Base-by-base conservation (phyloP, 768 basidiomycete species). In the Suillus luteus region DNA sequence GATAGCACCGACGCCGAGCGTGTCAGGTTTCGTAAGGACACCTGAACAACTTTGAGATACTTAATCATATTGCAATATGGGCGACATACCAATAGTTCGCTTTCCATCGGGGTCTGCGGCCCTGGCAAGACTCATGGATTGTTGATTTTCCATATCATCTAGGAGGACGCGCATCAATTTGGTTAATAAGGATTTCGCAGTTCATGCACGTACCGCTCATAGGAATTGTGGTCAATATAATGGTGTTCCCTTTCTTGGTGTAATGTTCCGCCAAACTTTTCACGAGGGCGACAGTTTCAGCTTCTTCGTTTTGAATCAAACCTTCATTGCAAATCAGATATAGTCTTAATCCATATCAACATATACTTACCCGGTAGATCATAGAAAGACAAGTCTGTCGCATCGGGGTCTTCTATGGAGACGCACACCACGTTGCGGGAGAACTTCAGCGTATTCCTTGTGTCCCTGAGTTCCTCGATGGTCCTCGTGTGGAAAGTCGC, bases 101-200 rank as follows among this genome's bases (percentile, higher is more conserved):
- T 67, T 65, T 3, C 86, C 84, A 0, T 75, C 66, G 0, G 79
- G 79, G 67, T 87, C 86, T 44, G 70, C 80, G 41, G 80, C 70
- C 2, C 72, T 72, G 1, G 85, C 86, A 3, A 86, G 77, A 1
- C 75, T 73, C 12, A 81, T 75, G 0, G 86, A 86, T 60, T 81
- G 82, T 68, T 86, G 85, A 66, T 86, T 87, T 66, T 86, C 81
- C 59, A 85, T 81, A 62, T 88, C 86, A 59, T 85, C 86, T 86
- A 22, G 7, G 17, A 40, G 31, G 8, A 17, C 31, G 22, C n/a
- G 3, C 3, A 24, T 57, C 1, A 27, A 27, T 6, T 58, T 11
- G 6, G 17, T 19, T 11, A 5, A 41, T n/a, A 12, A 12, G 2
- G 1, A 41, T 41, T 58, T 58, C 27, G 22, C 9, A 24, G 40